A percentile compares a stretch with the other conserved stretches of the same genome.
Evolutionary conservation across 495 filamentous ascomycete genomes (phyloP).

Genomic region (Talaromyces nanjingensis): DNA sequence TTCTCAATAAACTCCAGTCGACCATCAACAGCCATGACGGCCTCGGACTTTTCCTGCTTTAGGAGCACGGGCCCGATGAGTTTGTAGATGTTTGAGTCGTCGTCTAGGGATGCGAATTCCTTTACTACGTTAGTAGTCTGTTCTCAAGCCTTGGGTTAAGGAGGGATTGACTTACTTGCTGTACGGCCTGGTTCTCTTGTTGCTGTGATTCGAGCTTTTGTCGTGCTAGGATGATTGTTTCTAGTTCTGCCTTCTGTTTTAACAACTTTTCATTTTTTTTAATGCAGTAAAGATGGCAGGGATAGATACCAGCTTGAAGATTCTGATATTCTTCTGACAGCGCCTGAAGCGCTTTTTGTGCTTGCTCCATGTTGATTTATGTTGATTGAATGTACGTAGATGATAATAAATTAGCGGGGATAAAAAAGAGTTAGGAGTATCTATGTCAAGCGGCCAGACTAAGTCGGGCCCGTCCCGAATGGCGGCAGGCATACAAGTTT

Average conservation of each 20-base stretch:
- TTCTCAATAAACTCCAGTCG: constrained; percentile 87
- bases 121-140: constrained; percentile 20
- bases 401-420: not conserved
- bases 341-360: constrained; percentile 63
- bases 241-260: constrained; percentile 54
- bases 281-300: not conserved
- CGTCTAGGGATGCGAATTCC: constrained; percentile 75
- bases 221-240: constrained; percentile 65
- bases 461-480: not conserved
- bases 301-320: constrained; percentile 64
- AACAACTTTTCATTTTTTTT: not conserved
- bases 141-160: too few species aligned
- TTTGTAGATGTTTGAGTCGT: constrained; percentile 88
- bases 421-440: not conserved
- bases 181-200: constrained; percentile 84
- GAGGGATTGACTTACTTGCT: constrained; percentile 54
- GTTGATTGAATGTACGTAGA: not conserved
- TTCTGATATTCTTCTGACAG: constrained; percentile 84
- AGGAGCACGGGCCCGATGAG: constrained; percentile 85
- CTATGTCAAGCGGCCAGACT: not conserved
- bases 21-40: constrained; percentile 80
- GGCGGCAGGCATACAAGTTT: not conserved
- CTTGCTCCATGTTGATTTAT: constrained; percentile 39
- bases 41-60: constrained; percentile 88
- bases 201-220: constrained; percentile 92